Percentiles rank a stretch among this genome's conserved stretches.
Conservation (phyloP, 371 early-diverging fungal species). For the Funneliformis caledonium region DNA sequence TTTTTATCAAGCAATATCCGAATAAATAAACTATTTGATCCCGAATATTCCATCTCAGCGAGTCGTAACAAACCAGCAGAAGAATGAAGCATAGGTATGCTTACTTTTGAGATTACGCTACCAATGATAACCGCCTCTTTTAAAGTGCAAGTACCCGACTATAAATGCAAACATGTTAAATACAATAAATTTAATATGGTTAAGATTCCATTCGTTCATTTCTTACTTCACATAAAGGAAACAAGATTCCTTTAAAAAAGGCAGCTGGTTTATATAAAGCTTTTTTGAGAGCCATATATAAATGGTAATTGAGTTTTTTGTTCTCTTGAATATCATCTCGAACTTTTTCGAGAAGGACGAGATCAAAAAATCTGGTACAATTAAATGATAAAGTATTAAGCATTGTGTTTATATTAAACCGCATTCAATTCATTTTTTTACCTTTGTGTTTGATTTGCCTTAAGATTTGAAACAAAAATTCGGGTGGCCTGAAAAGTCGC, state of each 20-base stretch:
- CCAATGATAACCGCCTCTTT: constrained; percentile 97
- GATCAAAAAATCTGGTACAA: constrained; percentile 66
- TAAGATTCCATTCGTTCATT: background rate
- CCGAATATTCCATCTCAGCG: constrained; percentile 98
- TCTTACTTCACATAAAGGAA: constrained; percentile 89
- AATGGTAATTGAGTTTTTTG: constrained; percentile 95
- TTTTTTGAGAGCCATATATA: constrained; percentile 96
- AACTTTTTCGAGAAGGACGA: constrained; percentile 88
- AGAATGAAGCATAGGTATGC: constrained; percentile 94
- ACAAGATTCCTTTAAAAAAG: constrained; percentile 96
- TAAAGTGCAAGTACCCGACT: constrained; percentile 89
- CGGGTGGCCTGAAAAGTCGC: constrained; percentile 95
- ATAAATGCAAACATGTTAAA: constrained; percentile 29
- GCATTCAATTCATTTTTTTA: constrained; percentile 39
- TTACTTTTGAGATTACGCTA: constrained; percentile 88
- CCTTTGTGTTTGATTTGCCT: constrained; percentile 89
- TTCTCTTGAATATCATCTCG: constrained; percentile 93
- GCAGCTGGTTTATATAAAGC: constrained; percentile 95
- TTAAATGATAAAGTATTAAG: background rate
- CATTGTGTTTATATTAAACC: background rate
- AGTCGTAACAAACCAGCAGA: constrained; percentile 91
- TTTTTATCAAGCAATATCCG: constrained; percentile 97
- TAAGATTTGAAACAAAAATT: constrained; percentile 94
- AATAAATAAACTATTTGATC: constrained; percentile 90
- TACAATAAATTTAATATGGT: background rate